These are phyloP conservation scores for Candida stauntonica DNA, from an alignment of 805 yeast genomes.

Conservation along the genomic window DNA sequence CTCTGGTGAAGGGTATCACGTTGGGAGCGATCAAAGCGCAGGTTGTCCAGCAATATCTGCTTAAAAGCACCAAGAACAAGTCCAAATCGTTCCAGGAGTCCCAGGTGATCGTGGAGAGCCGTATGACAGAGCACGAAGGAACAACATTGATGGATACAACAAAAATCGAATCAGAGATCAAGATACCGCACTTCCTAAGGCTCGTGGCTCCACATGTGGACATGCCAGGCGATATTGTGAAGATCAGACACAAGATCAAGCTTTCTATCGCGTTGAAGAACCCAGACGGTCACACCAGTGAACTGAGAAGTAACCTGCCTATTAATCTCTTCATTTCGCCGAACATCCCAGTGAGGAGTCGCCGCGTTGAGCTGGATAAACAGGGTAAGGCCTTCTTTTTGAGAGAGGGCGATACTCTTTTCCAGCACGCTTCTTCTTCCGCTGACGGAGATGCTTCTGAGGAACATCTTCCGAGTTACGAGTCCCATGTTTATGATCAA, in stretches of 20 bases:
- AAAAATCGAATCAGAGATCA: slow-evolving; percentile 54
- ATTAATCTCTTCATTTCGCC: slow-evolving; percentile 67
- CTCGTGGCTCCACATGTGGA: slow-evolving; percentile 79
- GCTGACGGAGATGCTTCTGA: slow-evolving; percentile 12
- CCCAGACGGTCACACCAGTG: slow-evolving; percentile 79
- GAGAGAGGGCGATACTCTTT: slow-evolving; percentile 29
- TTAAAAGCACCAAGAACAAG: slow-evolving; percentile 46
- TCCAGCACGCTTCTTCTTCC: slow-evolving; percentile 14
- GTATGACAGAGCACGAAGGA: slow-evolving; percentile 42
- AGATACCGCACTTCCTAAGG: slow-evolving; percentile 63
- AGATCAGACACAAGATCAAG: slow-evolving; percentile 77
- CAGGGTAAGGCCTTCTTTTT: slow-evolving; percentile 35
- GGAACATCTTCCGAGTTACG: slow-evolving; percentile 66
- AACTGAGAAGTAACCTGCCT: slow-evolving; percentile 82
- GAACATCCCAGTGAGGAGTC: slow-evolving; percentile 51
- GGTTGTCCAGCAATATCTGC: slow-evolving; percentile 57
- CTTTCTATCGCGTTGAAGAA: slow-evolving; percentile 65
- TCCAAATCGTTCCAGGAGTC: slow-evolving; percentile 57
- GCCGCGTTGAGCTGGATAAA: slow-evolving; percentile 33
- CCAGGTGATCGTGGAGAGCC: slow-evolving; percentile 42
- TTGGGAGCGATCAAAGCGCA: slow-evolving; percentile 64
- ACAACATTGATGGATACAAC: slow-evolving; percentile 48
- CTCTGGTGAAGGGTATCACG: slow-evolving; percentile 69
- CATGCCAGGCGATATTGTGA: slow-evolving; percentile 50
- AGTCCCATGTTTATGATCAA: slow-evolving; percentile 63